Evolutionary conservation across 306 rosid genomes (phyloP), one percentile per base, ranked within the genome.

Genomic region (Rosa multiflora): DNA sequence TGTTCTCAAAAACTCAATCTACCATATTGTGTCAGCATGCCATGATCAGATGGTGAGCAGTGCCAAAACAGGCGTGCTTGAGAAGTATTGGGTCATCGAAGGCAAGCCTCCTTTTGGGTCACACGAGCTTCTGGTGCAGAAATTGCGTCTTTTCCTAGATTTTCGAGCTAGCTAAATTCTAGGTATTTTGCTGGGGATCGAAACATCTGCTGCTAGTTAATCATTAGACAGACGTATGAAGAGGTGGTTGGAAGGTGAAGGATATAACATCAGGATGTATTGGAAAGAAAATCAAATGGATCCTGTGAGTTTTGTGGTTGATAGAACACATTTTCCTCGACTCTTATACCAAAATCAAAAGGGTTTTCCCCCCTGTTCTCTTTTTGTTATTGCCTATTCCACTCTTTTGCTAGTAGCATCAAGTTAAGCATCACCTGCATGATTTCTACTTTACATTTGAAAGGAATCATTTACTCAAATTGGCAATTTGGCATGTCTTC

Each of bases 31-130:
- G 68, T 86, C 94, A 56, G 83, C 94, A 74, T 96, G 90, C 84
- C 91, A 96, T 35, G 90, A 85, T 62, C 98, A 93, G 78, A 96
- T 93, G 97, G 75, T 81, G 82, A 85, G 88, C 72, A 88, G 98
- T 78, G 91, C 94, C 58, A 92, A 92, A 83, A 83, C 86, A 32
- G 93, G 91, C 52, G 79, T 87, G 75, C 91, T 92, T 17, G 99
- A 95, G 83, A 95, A 91, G 82, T 93, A 95, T 70, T 96, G 99
- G 99, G 62, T 91, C 76, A 80, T 79, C 0, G 70, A 76, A 43
- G 84, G 73, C 70, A 89, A 91, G 79, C 94, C 90, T 39, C 72
- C 66, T 43, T 93, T 86, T 4, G 97, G 98, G 70, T 81, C 90
- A 43, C 88, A 84, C 0, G 98, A 96, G 77, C 81, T 90, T 81